Base-by-base conservation (phyloP, 306 rosid species). In the Quercus dentata region DNA sequence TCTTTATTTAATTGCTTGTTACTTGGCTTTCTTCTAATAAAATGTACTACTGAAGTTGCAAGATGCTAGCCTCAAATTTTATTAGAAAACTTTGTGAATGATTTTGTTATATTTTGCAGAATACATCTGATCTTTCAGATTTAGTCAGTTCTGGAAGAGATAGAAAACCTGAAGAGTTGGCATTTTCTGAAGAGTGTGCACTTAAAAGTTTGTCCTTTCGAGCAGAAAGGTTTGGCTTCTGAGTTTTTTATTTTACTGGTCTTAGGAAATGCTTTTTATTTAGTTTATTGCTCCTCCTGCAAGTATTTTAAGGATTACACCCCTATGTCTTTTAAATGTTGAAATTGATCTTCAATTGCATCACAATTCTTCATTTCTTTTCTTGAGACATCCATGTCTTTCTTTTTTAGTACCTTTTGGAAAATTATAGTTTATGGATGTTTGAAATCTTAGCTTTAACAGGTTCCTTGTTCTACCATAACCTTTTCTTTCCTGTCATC, bases 131-230 rank as follows among this genome's bases (percentile, higher is more conserved):
- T 83, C 97, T 95, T 77, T 93, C 93, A n/a, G 99, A 95, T 77
- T 78, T 95, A 79, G 98, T 93, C 85, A 89, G 92, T 85, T 95
- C 98, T 5, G 96, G 98, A 83, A 88, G 98, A 87, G 97, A 93
- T 79, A 83, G 85, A 83, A 93, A 86, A 71, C 81, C 88, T 25
- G 99, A 91, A 86, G 98, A 93, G 87, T 84, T 85, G 80, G 78
- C 83, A 52, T 93, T 90, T 84, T 79, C 93, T 65, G 94, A 90
- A 78, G 98, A 86, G 75, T 95, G 91, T 76, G 86, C 76, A 3
- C 84, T 84, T 78, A 91, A 93, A 88, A 88, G 88, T 79, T 82
- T 90, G 89, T 94, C 91, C 76, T 95, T 95, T 80, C 91, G 93
- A 58, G 98, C 97, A 64, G 92, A 90, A 76, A 95, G 99, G 99